Conservation (phyloP, 2,329 filamentous ascomycete species). For the Decorospora gaudefroyi region DNA sequence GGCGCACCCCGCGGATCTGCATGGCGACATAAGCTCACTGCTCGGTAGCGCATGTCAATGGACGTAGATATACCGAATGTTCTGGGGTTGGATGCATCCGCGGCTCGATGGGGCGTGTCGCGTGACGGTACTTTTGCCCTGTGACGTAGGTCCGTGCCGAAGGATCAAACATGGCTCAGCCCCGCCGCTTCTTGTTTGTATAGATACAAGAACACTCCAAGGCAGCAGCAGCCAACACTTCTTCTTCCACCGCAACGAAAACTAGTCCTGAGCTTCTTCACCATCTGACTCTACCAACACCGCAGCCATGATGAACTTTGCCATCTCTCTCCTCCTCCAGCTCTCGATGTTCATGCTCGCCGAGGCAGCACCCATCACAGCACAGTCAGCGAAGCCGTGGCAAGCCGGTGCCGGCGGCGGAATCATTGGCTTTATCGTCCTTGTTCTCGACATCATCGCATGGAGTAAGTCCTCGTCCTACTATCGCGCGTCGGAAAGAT, state of each 20-base stretch:
- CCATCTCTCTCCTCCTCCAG: conserved; percentile 56
- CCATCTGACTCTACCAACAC: background rate
- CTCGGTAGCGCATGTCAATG: background rate
- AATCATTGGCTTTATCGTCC: conserved; percentile 63
- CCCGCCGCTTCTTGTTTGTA: conserved; percentile 11
- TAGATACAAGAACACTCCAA: conserved; percentile 21
- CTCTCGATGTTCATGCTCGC: conserved; percentile 57
- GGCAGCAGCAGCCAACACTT: conserved; percentile 11
- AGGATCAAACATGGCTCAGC: conserved; percentile 12
- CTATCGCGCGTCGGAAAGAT: too few relatives aligned
- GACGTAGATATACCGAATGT: background rate
- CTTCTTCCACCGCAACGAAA: background rate
- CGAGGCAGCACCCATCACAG: conserved; percentile 54
- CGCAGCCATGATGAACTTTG: conserved; percentile 40
- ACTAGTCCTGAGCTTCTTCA: background rate
- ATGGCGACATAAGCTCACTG: too few relatives aligned
- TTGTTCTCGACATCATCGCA: conserved; percentile 66
- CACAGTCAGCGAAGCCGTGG: conserved; percentile 54
- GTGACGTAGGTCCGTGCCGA: conserved; percentile 21
- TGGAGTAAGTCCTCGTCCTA: conserved; percentile 56
- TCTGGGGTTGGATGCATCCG: conserved; percentile 6
- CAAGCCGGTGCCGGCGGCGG: conserved; percentile 66
- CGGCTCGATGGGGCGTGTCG: conserved; percentile 4
- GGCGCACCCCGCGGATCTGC: too few relatives aligned
- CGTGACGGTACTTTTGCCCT: conserved; percentile 11